Conservation (phyloP, 2,329 filamentous ascomycete species). For the Penicillium capsulatum region DNA sequence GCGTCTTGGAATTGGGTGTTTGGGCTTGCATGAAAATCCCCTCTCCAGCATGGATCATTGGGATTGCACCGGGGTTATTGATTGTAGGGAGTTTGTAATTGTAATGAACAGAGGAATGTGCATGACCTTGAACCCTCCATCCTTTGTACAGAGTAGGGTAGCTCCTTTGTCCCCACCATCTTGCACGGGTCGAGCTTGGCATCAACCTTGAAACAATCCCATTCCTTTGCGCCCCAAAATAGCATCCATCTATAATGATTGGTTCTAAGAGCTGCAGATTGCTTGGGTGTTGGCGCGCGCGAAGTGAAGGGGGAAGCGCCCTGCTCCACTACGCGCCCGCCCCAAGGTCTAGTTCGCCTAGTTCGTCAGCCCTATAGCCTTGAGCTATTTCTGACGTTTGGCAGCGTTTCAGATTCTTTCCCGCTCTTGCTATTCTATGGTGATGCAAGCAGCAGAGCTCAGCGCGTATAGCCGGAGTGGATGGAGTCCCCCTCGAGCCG, state of each 20-base stretch:
- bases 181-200: too few relatives aligned
- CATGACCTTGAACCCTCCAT: slow-evolving; percentile 10
- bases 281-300: slow-evolving; percentile 21
- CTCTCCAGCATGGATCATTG: slow-evolving; percentile 25
- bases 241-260: too few relatives aligned
- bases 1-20: slow-evolving; percentile 6
- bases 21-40: slow-evolving; percentile 22
- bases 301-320: slow-evolving; percentile 18
- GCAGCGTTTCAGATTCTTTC: not conserved
- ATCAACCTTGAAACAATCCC: too few relatives aligned
- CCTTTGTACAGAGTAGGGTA: not conserved
- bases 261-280: too few relatives aligned
- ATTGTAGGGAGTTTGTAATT: slow-evolving; percentile 16
- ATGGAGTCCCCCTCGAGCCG: slow-evolving; percentile 8
- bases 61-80: too few relatives aligned
- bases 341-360: not conserved
- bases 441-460: slow-evolving; percentile 5
- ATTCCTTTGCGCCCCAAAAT: too few relatives aligned
- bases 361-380: slow-evolving; percentile 3
- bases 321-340: not conserved
- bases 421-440: slow-evolving; percentile 7
- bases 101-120: slow-evolving; percentile 19
- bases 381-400: not conserved
- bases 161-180: too few relatives aligned
- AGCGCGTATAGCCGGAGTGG: slow-evolving; percentile 13